Evolutionary conservation across 164 flowering plant genomes (phyloP).

Genomic region (Taxillus chinensis): DNA sequence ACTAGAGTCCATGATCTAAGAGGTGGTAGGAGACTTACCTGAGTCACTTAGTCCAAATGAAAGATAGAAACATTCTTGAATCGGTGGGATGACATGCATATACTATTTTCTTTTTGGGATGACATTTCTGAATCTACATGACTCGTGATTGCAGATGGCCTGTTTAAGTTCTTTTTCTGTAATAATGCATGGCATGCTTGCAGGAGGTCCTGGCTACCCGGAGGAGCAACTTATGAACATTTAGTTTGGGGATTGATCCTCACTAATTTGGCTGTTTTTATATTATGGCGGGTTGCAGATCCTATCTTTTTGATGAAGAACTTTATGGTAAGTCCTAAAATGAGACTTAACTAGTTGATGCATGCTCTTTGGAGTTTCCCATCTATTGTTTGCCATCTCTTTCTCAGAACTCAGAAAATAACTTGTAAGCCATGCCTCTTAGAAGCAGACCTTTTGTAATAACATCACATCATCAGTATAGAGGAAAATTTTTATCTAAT

Average conservation of each 20-base stretch:
- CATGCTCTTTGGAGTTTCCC: not conserved
- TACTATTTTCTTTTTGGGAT: too few species aligned
- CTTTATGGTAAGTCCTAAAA: constrained; percentile 46
- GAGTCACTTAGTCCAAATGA: too few species aligned
- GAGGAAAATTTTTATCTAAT: too few species aligned
- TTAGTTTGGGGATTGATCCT: constrained; percentile 51
- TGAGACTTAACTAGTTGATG: not conserved
- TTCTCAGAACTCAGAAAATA: not conserved
- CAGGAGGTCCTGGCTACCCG: constrained; percentile 56
- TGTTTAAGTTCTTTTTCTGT: not conserved
- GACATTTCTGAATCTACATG: too few species aligned
- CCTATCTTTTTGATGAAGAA: constrained; percentile 54
- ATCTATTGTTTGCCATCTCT: not conserved
- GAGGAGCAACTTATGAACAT: constrained; percentile 22
- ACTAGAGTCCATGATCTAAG: too few species aligned
- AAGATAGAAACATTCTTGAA: too few species aligned
- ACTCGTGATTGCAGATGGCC: too few species aligned
- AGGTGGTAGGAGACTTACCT: too few species aligned
- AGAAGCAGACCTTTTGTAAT: too few species aligned
- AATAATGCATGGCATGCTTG: constrained; percentile 10
- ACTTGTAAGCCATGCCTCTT: too few species aligned
- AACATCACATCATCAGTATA: too few species aligned
- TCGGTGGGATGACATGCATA: too few species aligned
- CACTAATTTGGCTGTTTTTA: constrained; percentile 64
- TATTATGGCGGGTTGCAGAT: constrained; percentile 61